Percentiles rank a stretch among this genome's conserved stretches.
Conservation (phyloP, 2,329 filamentous ascomycete genomes). For the Chrysosporium queenslandicum region DNA sequence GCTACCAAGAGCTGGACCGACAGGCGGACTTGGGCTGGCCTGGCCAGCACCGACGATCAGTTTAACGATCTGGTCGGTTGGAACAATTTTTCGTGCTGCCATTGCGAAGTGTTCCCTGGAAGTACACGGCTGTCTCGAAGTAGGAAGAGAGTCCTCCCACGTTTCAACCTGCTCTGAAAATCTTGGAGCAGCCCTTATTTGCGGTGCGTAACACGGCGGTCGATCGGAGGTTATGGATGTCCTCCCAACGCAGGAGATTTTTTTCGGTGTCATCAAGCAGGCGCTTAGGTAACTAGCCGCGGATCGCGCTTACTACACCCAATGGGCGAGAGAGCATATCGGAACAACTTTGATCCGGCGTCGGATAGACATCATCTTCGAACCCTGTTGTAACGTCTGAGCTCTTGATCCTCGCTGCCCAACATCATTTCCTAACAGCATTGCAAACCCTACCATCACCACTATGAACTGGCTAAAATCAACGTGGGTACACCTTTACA, state of each 20-base stretch:
- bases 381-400: too few species aligned
- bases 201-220: not conserved
- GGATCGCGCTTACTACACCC: not conserved
- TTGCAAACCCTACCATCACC: slow-evolving; percentile 15
- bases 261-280: not conserved
- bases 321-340: not conserved
- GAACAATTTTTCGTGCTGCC: slow-evolving; percentile 38
- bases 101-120: slow-evolving; percentile 4
- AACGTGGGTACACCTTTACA: slow-evolving; percentile 54
- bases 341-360: slow-evolving; percentile 3
- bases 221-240: not conserved
- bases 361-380: slow-evolving; percentile 4
- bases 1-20: slow-evolving; percentile 89
- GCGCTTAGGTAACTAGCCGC: not conserved
- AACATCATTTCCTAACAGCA: not conserved
- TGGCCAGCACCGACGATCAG: slow-evolving; percentile 94
- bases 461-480: slow-evolving; percentile 96
- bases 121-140: not conserved
- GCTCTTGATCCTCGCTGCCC: too few species aligned
- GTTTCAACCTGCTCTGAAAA: not conserved
- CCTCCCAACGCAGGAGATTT: not conserved
- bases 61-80: slow-evolving; percentile 73
- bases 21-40: slow-evolving; percentile 86
- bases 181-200: not conserved
- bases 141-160: not conserved